Percentiles rank a stretch among this genome's conserved stretches.
Evolutionary conservation across 2,329 filamentous ascomycete genomes (phyloP).

Genomic region (Metarhizium rileyi): DNA sequence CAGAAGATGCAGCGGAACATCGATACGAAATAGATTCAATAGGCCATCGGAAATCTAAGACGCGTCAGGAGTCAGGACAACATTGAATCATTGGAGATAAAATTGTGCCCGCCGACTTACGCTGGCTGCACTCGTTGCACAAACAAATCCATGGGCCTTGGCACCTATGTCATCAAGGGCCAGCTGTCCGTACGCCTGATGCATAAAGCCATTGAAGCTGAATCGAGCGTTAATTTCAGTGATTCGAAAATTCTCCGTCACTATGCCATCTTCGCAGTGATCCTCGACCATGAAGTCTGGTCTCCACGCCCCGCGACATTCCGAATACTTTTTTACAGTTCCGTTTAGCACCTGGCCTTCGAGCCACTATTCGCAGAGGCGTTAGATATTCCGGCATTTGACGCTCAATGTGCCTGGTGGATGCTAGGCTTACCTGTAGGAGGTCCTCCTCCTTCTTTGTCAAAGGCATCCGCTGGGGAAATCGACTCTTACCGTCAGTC

Average conservation of each 20-base stretch:
- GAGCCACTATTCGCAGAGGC: slow-evolving; percentile 13
- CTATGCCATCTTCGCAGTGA: slow-evolving; percentile 1
- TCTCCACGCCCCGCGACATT: slow-evolving; percentile 24
- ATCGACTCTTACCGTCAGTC: slow-evolving; percentile 19
- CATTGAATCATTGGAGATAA: no score
- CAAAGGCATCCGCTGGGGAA: slow-evolving; percentile 25
- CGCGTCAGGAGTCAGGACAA: background rate
- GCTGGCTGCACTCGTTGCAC: slow-evolving; percentile 15
- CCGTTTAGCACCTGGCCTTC: slow-evolving; percentile 17
- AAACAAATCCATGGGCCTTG: slow-evolving; percentile 8
- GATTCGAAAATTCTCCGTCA: slow-evolving; percentile 20
- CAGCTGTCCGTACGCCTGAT: slow-evolving; percentile 19
- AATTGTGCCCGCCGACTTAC: slow-evolving; percentile 14
- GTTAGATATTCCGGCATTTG: background rate
- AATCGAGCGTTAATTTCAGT: slow-evolving; percentile 34
- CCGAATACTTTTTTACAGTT: slow-evolving; percentile 13
- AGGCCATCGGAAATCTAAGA: slow-evolving; percentile 22
- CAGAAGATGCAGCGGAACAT: slow-evolving; percentile 24
- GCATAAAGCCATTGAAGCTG: slow-evolving; percentile 27
- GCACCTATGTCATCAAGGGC: slow-evolving; percentile 14
- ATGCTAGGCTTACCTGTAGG: slow-evolving; percentile 4
- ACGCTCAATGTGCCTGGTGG: background rate
- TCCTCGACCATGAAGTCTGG: slow-evolving; percentile 30
- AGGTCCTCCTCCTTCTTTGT: slow-evolving; percentile 20
- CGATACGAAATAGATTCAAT: slow-evolving; percentile 20